Conservation (phyloP, 768 basidiomycete species). For the Tricholoma furcatifolium region DNA sequence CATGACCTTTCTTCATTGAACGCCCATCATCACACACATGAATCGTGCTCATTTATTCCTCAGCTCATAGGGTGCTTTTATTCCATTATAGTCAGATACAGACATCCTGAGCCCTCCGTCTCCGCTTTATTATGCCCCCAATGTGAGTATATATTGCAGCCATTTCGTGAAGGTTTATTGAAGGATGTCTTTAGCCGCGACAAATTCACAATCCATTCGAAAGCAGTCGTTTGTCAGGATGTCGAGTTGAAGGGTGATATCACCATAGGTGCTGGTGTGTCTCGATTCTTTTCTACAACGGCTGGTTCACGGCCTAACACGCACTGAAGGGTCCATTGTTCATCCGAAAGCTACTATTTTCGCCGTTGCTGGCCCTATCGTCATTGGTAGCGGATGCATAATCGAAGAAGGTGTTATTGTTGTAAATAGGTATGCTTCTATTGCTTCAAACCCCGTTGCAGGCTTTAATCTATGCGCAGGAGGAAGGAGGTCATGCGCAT, state of each 20-base stretch:
- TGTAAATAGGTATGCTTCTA: conserved; percentile 66
- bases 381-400: conserved; percentile 85
- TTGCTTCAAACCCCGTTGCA: not conserved
- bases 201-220: conserved; percentile 88
- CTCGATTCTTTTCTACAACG: not conserved
- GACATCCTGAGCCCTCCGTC: not conserved
- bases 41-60: too few species aligned
- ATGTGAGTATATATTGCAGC: conserved; percentile 6
- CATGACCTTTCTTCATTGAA: too few species aligned
- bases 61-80: not conserved
- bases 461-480: conserved; percentile 26
- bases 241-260: conserved; percentile 94
- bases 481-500: conserved; percentile 88
- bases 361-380: conserved; percentile 86
- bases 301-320: not conserved
- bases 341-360: conserved; percentile 95
- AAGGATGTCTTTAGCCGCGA: conserved; percentile 56
- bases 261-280: conserved; percentile 79
- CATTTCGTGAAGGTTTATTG: not conserved
- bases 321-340: conserved; percentile 67
- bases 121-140: conserved; percentile 17
- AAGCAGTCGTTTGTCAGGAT: conserved; percentile 89
- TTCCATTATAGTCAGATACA: not conserved
- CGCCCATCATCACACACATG: too few species aligned
- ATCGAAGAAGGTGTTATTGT: conserved; percentile 91